Base-by-base conservation (phyloP, 371 early-diverging fungal genomes). In the Mortierella sp. region DNA sequence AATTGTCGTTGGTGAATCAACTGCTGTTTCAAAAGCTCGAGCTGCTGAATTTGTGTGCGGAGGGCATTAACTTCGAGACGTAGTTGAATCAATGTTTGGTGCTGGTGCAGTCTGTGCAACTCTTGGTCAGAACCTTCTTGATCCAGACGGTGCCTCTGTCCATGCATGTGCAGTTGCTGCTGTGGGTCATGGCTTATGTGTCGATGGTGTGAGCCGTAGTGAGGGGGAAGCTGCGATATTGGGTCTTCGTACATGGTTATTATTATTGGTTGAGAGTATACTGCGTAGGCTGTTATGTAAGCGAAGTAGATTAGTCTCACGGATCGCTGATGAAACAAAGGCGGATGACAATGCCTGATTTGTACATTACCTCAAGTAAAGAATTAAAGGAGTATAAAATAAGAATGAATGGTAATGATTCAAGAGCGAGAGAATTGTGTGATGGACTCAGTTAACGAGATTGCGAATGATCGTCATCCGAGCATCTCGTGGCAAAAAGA, bases 51-150 rank as follows among this genome's bases (percentile, higher is more conserved):
- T 32, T 77, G 77, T 1, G 68, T 77, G 10, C 65, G 64, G 49
- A 77, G 69, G 26, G 77, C 51, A 32, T 72, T 77, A 39, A 77
- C 62, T 40, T 77, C 77, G 4, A 77, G 72, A 49, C 77, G 72
- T 51, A 77, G 72, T 28, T 77, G 77, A 57, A 72, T 77, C 30
- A 77, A 37, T 24, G 68, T 59, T 57, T 72, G 77, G 37, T 77
- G 77, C 32, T 77, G 77, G 43, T 77, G 77, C 26, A 77, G 47
- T 20, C 77, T 24, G 45, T 63, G 64, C 32, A 77, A 72, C 18
- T 71, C 77, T 22, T 68, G 68, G 66, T 77, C 77, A 2, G 58
- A 26, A 28, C 55, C 16, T 12, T 55, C 55, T 55, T 55, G 55
- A 55, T 55, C 55, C 28, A 55, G 28, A 11, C 5, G 8, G 8